Conservation (phyloP, 106 monocot species). For the Iris macrosiphon region DNA sequence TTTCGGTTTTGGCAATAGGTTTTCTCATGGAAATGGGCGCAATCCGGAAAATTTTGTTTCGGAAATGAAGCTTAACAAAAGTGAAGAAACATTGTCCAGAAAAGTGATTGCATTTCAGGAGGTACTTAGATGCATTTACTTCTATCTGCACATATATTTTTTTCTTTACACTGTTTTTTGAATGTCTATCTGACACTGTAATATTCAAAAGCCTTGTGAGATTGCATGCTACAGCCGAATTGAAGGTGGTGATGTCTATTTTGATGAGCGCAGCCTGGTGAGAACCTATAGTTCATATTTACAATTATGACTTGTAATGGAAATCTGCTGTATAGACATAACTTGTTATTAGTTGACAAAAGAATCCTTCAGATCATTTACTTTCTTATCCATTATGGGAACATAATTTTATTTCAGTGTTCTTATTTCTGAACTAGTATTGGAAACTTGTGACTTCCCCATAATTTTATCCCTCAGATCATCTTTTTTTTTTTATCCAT, state of each 20-base stretch:
- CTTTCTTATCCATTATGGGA: too few species aligned
- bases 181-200: neutral
- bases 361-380: too few species aligned
- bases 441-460: too few species aligned
- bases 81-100: constrained; percentile 94
- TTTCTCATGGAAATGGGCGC: constrained; percentile 64
- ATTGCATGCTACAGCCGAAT: constrained; percentile 88
- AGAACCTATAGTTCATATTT: constrained; percentile 9
- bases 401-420: too few species aligned
- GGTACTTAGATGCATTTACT: constrained; percentile 28
- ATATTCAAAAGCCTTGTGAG: constrained; percentile 78
- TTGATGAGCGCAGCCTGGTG: constrained; percentile 94
- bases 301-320: neutral
- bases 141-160: neutral
- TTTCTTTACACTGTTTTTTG: constrained; percentile 4
- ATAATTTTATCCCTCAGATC: too few species aligned
- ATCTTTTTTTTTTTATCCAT: too few species aligned
- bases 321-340: too few species aligned
- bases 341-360: too few species aligned
- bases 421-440: too few species aligned
- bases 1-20: constrained; percentile 74
- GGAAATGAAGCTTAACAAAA: constrained; percentile 86
- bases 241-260: constrained; percentile 80
- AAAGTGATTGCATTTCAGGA: constrained; percentile 83
- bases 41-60: constrained; percentile 91